Evolutionary conservation across 2,329 filamentous ascomycete species (phyloP).

Genomic region (Xylaria sp.): DNA sequence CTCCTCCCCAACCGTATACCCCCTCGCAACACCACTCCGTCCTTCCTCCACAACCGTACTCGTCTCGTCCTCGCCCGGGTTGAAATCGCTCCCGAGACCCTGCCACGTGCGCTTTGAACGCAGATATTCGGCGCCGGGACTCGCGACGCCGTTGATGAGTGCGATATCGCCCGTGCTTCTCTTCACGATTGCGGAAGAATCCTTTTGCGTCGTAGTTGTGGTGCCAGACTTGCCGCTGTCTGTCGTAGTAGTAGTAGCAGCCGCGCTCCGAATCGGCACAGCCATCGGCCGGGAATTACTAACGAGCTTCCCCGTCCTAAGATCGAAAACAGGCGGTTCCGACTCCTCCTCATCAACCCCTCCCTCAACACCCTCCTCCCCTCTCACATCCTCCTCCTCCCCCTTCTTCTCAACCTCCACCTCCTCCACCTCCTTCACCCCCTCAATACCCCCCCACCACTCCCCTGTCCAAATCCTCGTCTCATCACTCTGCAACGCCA

Average conservation of each 20-base stretch:
- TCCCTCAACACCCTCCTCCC: constrained; percentile 34
- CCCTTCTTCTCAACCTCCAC: constrained; percentile 26
- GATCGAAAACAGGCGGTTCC: constrained; percentile 83
- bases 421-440: constrained; percentile 43
- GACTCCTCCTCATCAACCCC: constrained; percentile 62
- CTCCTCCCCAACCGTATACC: constrained; percentile 70
- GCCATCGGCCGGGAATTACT: constrained; percentile 73
- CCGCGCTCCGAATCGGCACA: constrained; percentile 35
- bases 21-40: constrained; percentile 78
- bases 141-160: constrained; percentile 77
- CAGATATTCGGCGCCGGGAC: constrained; percentile 84
- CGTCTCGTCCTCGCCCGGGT: constrained; percentile 42
- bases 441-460: constrained; percentile 84
- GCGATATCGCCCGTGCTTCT: constrained; percentile 63
- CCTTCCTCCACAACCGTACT: constrained; percentile 76
- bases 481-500: constrained; percentile 70
- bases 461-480: constrained; percentile 78
- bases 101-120: constrained; percentile 82
- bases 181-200: constrained; percentile 53
- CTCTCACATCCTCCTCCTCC: constrained; percentile 22
- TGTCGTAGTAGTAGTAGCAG: constrained; percentile 11
- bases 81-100: constrained; percentile 83
- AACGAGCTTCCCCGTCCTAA: constrained; percentile 79
- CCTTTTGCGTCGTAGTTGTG: constrained; percentile 19
- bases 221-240: constrained; percentile 14